Evolutionary conservation across 192 early-diverging fungal species (phyloP).

Genomic region (Podila minutissima): DNA sequence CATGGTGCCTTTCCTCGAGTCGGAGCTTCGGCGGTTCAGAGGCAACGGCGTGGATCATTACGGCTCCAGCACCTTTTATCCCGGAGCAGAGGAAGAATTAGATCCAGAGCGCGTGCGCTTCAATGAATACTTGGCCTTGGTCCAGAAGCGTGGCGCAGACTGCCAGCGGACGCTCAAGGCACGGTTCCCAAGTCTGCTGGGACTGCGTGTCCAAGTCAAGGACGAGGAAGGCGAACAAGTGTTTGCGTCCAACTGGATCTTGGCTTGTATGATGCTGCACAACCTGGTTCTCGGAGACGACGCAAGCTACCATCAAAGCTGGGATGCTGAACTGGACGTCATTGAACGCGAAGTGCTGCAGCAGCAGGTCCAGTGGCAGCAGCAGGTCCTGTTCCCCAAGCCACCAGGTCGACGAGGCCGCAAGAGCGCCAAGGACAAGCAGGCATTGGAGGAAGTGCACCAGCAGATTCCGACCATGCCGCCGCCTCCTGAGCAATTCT

Average conservation of each 20-base stretch:
- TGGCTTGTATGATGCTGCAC: slow-evolving; percentile 38
- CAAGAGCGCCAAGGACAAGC: neutral
- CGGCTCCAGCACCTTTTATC: no score
- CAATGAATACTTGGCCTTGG: slow-evolving; percentile 4
- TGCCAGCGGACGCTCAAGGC: slow-evolving; percentile 31
- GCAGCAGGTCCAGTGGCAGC: slow-evolving; percentile 14
- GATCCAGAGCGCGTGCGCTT: neutral
- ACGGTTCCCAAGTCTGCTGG: slow-evolving; percentile 43
- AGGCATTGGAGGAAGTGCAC: neutral
- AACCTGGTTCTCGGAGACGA: slow-evolving; percentile 41
- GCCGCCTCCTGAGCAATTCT: neutral
- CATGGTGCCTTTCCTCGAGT: slow-evolving; percentile 1
- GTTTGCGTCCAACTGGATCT: slow-evolving; percentile 17
- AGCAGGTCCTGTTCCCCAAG: neutral
- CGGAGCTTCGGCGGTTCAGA: neutral
- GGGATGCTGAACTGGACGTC: slow-evolving; percentile 25
- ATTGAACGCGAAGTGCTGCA: slow-evolving; percentile 6
- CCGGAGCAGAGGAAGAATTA: neutral
- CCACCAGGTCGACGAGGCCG: neutral
- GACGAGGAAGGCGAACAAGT: slow-evolving; percentile 12
- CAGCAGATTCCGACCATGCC: neutral
- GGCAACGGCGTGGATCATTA: neutral
- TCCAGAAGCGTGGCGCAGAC: slow-evolving; percentile 23
- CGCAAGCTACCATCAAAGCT: slow-evolving; percentile 8
- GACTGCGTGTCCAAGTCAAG: slow-evolving; percentile 33